Percentiles rank a stretch among this genome's conserved stretches.
phyloP scores from a whole-genome alignment of 1,139 yeast species.

The Taphrina betulina region DNA sequence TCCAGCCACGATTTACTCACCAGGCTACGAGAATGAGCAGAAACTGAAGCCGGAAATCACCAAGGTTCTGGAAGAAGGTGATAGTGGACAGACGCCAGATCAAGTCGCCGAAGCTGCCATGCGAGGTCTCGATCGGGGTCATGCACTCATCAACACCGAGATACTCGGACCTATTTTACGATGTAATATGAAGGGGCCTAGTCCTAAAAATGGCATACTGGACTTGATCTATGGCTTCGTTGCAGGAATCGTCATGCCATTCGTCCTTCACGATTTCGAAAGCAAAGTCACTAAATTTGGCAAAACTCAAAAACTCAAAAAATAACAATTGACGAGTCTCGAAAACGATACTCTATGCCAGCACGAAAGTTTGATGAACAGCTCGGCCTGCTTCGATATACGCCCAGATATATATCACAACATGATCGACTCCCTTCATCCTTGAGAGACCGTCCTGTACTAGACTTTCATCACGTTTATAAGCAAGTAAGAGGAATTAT shows the following conservation, averaged over 20 bases:
- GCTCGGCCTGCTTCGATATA: too few relatives aligned
- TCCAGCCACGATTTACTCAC: conserved; percentile 89
- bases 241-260: conserved; percentile 29
- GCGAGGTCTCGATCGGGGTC: conserved; percentile 60
- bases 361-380: too few relatives aligned
- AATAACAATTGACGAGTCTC: too few relatives aligned
- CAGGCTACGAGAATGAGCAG: conserved; percentile 81
- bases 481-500: too few relatives aligned
- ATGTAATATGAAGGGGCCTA: conserved; percentile 32
- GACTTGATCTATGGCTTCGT: conserved; percentile 30
- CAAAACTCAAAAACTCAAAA: neutral
- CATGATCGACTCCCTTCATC: too few relatives aligned
- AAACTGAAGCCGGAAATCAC: conserved; percentile 84
- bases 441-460: too few relatives aligned
- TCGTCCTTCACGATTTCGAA: conserved; percentile 32
- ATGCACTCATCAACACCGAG: conserved; percentile 78
- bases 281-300: conserved; percentile 31
- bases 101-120: conserved; percentile 65
- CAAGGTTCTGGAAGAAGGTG: conserved; percentile 77
- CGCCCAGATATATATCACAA: too few relatives aligned
- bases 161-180: conserved; percentile 53
- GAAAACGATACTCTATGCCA: too few relatives aligned
- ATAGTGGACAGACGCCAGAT: conserved; percentile 65
- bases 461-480: too few relatives aligned
- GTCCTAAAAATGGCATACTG: conserved; percentile 31